Evolutionary conservation across 371 early-diverging fungal genomes (phyloP).

Genomic region (Mucor lusitanicus): DNA sequence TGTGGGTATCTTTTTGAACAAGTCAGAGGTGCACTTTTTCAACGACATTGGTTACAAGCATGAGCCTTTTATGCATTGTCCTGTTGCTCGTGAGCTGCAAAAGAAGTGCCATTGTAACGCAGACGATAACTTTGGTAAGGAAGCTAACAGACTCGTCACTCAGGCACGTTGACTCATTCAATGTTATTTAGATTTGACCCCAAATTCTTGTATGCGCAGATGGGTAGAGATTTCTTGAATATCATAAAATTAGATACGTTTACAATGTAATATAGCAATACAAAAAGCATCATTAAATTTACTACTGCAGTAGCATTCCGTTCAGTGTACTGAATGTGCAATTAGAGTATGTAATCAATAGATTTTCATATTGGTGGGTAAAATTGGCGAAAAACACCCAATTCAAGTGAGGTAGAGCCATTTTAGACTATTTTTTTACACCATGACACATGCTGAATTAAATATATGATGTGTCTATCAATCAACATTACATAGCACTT

Average conservation of each 20-base stretch:
- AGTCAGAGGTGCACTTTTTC: slow-evolving; percentile 86
- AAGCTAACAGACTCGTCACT: neutral
- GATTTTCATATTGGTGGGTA: too few relatives aligned
- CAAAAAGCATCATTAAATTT: too few relatives aligned
- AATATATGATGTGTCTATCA: too few relatives aligned
- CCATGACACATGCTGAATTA: too few relatives aligned
- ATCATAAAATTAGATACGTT: neutral
- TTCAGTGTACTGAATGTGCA: too few relatives aligned
- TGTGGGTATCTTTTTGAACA: slow-evolving; percentile 65
- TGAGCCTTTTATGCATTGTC: slow-evolving; percentile 69
- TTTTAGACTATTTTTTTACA: too few relatives aligned
- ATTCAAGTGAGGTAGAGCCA: too few relatives aligned
- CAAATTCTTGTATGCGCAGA: slow-evolving; percentile 35
- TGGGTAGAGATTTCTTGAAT: slow-evolving; percentile 19
- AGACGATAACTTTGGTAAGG: slow-evolving; percentile 52
- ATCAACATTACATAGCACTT: too few relatives aligned
- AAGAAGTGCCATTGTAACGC: slow-evolving; percentile 71
- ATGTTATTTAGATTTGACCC: slow-evolving; percentile 24
- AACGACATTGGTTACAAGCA: slow-evolving; percentile 83
- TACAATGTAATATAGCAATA: neutral
- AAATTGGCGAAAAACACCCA: too few relatives aligned
- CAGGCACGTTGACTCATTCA: neutral
- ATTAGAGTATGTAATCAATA: too few relatives aligned
- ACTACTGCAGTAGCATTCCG: too few relatives aligned
- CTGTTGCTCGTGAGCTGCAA: slow-evolving; percentile 48